These are phyloP conservation scores for Calonectria pteridis DNA, from an alignment of 2,329 filamentous ascomycete genomes.

Conservation along the genomic window DNA sequence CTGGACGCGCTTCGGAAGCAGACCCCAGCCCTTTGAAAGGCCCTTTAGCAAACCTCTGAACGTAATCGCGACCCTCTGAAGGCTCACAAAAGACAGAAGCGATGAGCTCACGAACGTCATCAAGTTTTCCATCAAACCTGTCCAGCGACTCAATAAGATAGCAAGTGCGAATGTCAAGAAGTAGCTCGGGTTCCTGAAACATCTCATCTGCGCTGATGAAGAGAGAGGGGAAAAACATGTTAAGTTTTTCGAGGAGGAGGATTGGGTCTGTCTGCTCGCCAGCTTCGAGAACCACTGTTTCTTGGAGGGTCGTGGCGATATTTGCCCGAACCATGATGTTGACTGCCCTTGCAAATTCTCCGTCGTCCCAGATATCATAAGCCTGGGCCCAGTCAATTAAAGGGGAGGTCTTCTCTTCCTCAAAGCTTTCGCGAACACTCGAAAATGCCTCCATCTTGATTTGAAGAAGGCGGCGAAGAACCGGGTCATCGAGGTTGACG, in stretches of 20 bases:
- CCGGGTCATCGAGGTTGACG: slow-evolving; percentile 27
- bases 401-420: slow-evolving; percentile 26
- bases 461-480: slow-evolving; percentile 39
- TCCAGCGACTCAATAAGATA: slow-evolving; percentile 48
- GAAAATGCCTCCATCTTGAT: slow-evolving; percentile 46
- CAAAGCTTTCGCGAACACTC: slow-evolving; percentile 42
- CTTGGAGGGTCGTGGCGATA: slow-evolving; percentile 50
- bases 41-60: slow-evolving; percentile 34
- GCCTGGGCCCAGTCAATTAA: slow-evolving; percentile 48
- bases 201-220: slow-evolving; percentile 39
- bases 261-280: slow-evolving; percentile 29
- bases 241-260: slow-evolving; percentile 48
- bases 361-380: neutral
- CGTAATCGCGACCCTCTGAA: slow-evolving; percentile 2
- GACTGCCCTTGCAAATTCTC: slow-evolving; percentile 11
- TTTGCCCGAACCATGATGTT: slow-evolving; percentile 50
- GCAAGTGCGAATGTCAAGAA: slow-evolving; percentile 54
- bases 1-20: slow-evolving; percentile 17
- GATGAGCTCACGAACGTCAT: slow-evolving; percentile 37
- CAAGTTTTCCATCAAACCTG: slow-evolving; percentile 2
- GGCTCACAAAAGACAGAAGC: slow-evolving; percentile 49
- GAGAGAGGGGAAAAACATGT: slow-evolving; percentile 47
- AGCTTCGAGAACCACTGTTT: slow-evolving; percentile 34
- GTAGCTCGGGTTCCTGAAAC: slow-evolving; percentile 38
- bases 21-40: slow-evolving; percentile 45